Conservation (phyloP, 495 filamentous ascomycete species). For the Talaromyces borbonicus region DNA sequence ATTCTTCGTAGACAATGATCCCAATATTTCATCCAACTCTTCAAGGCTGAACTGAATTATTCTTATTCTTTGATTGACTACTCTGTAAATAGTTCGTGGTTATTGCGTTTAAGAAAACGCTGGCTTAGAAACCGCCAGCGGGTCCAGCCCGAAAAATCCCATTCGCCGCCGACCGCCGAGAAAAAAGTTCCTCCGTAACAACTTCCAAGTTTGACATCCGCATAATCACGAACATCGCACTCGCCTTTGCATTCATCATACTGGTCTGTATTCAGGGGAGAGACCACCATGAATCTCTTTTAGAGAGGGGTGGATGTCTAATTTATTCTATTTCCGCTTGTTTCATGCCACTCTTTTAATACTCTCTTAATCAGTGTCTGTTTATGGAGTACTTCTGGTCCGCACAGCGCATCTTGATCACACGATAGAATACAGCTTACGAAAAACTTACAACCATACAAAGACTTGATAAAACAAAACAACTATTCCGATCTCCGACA, state of each 20-base stretch:
- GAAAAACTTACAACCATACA: no score
- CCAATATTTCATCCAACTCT: no score
- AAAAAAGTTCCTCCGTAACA: not conserved
- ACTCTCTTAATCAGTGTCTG: not conserved
- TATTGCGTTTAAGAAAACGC: no score
- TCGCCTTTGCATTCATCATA: not conserved
- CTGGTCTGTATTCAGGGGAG: not conserved
- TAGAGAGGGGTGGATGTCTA: not conserved
- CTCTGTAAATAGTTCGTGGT: no score
- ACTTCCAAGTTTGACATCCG: not conserved
- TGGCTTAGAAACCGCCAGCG: no score
- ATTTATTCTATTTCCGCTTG: not conserved
- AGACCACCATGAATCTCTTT: not conserved
- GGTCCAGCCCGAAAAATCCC: not conserved
- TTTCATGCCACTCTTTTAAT: not conserved
- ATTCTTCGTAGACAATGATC: not conserved
- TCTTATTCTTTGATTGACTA: no score
- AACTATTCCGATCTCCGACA: not conserved
- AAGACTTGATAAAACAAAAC: no score
- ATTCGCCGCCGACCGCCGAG: not conserved
- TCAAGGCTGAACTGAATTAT: no score
- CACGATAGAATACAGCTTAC: not conserved
- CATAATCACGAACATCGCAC: conserved; percentile 1
- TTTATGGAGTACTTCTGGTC: no score
- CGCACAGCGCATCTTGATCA: no score